Percentiles rank a stretch among this genome's conserved stretches.
Conservation (phyloP, 2,329 filamentous ascomycete genomes). For the Phialophora chinensis region DNA sequence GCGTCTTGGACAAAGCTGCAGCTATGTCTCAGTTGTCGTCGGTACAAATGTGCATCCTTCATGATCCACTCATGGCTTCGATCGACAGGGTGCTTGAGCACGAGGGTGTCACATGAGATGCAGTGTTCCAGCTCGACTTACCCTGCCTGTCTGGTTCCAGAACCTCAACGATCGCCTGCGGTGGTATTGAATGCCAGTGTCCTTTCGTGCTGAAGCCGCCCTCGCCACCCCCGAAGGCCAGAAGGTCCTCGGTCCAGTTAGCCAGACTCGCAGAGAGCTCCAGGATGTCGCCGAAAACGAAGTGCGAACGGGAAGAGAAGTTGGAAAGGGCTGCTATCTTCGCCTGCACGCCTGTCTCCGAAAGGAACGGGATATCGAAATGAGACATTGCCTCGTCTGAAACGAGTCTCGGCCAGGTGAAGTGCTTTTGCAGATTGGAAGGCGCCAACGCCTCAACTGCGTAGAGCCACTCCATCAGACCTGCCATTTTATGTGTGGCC, state of each 20-base stretch:
- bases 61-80: background rate
- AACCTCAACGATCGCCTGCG: slow-evolving; percentile 1
- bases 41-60: background rate
- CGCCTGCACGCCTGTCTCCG: background rate
- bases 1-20: background rate
- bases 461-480: slow-evolving; percentile 13
- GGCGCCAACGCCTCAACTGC: slow-evolving; percentile 8
- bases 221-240: background rate
- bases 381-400: slow-evolving; percentile 11
- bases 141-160: background rate
- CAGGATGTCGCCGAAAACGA: slow-evolving; percentile 11
- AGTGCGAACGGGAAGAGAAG: slow-evolving; percentile 8
- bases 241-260: slow-evolving; percentile 19
- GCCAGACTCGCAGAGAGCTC: slow-evolving; percentile 20
- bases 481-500: background rate
- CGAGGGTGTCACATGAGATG: background rate
- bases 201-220: background rate
- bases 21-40: background rate
- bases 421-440: background rate
- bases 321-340: slow-evolving; percentile 7
- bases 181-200: background rate
- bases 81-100: background rate
- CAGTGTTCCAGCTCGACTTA: background rate
- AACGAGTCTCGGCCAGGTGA: slow-evolving; percentile 15
- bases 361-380: slow-evolving; percentile 1